Conservation (phyloP, 2,329 filamentous ascomycete species). For the Aspergillus versicolor region DNA sequence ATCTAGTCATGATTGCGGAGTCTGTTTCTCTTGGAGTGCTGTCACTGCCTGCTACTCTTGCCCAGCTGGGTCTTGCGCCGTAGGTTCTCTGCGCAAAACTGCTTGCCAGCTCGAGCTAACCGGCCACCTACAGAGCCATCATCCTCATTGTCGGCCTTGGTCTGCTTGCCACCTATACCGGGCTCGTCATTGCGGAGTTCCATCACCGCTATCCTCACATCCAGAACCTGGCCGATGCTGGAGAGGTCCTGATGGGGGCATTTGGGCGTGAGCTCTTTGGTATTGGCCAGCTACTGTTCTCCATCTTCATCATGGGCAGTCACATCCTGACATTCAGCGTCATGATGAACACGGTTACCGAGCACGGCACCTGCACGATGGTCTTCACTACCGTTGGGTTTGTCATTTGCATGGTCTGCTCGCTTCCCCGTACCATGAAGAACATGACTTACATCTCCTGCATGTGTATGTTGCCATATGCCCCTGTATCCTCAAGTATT, state of each 20-base stretch:
- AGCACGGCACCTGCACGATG: conserved; percentile 60
- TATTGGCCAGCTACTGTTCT: conserved; percentile 59
- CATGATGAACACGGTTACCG: conserved; percentile 62
- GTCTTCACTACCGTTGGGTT: conserved; percentile 55
- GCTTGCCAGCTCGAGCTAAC: background rate
- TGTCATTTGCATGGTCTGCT: conserved; percentile 36
- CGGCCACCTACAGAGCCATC: conserved; percentile 6
- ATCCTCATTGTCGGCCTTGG: conserved; percentile 53
- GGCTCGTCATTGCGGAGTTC: conserved; percentile 59
- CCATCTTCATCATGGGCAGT: conserved; percentile 66
- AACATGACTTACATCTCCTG: conserved; percentile 9
- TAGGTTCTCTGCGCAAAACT: conserved; percentile 15
- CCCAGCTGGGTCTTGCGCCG: conserved; percentile 52
- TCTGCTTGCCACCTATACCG: conserved; percentile 55
- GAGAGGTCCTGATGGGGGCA: conserved; percentile 59
- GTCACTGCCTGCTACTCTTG: conserved; percentile 52
- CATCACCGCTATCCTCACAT: conserved; percentile 57
- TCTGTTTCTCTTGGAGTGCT: conserved; percentile 57
- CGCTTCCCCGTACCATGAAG: conserved; percentile 48
- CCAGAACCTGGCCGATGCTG: conserved; percentile 65
- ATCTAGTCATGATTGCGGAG: conserved; percentile 54
- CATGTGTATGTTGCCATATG: background rate
- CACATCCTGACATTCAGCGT: conserved; percentile 67
- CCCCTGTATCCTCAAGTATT: accelerated
- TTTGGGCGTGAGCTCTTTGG: conserved; percentile 62